Evolutionary conservation across 345 rosid species (phyloP).

Genomic region (Limnanthes douglasii): DNA sequence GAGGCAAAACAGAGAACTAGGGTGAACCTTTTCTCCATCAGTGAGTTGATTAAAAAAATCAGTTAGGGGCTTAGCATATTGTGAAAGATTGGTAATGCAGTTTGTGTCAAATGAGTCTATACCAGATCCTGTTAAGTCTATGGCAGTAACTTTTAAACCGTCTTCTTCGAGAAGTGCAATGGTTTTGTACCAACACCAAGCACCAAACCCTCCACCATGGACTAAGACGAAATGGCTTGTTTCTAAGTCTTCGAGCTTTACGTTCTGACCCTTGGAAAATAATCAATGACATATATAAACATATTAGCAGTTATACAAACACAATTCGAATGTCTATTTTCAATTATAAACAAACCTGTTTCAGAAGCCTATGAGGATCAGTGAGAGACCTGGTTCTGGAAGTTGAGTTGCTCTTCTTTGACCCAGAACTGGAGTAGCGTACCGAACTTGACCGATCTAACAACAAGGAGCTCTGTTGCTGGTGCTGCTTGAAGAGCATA

Average conservation of each 20-base stretch:
- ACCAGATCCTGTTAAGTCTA: conserved; percentile 92
- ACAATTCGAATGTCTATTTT: no score
- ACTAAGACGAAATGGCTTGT: conserved; percentile 75
- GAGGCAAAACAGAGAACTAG: not conserved
- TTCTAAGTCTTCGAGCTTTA: conserved; percentile 64
- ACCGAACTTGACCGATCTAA: conserved; percentile 76
- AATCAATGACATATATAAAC: no score
- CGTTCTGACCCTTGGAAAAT: no score
- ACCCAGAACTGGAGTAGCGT: conserved; percentile 38
- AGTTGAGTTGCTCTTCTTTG: conserved; percentile 75
- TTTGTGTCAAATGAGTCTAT: conserved; percentile 59
- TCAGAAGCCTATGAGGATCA: conserved; percentile 84
- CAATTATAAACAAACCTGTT: no score
- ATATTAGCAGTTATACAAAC: no score
- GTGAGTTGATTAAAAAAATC: conserved; percentile 60
- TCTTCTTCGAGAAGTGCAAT: conserved; percentile 85
- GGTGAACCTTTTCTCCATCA: conserved; percentile 57
- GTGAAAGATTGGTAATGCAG: conserved; percentile 51
- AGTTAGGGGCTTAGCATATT: conserved; percentile 74
- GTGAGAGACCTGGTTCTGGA: conserved; percentile 73
- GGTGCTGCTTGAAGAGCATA: conserved; percentile 51
- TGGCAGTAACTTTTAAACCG: conserved; percentile 78
- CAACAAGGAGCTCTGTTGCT: conserved; percentile 30
- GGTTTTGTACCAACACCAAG: conserved; percentile 99
- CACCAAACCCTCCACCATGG: conserved; percentile 98